phyloP scores from a whole-genome alignment of 2,329 filamentous ascomycete species.

The Pseudomassariella vexata region DNA sequence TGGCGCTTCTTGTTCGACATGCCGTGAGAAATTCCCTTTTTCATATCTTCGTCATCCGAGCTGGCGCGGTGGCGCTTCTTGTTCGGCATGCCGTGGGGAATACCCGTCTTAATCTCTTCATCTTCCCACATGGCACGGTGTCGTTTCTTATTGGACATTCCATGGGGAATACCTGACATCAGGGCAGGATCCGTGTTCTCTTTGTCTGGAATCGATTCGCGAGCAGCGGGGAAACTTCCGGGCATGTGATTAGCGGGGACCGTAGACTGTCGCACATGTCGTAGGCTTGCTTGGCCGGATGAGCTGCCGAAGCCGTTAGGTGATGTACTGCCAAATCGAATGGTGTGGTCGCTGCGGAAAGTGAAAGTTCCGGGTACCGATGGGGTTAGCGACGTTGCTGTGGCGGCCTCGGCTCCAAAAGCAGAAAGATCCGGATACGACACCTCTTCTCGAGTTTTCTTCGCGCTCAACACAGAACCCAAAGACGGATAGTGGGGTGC shows the following conservation, averaged over 20 bases:
- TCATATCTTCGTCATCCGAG: conserved; percentile 52
- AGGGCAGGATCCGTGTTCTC: conserved; percentile 31
- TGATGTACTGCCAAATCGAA: conserved; percentile 46
- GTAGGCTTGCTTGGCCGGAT: conserved; percentile 54
- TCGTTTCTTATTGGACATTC: conserved; percentile 62
- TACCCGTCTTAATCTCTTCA: conserved; percentile 26
- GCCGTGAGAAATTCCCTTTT: conserved; percentile 55
- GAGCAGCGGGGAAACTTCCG: conserved; percentile 43
- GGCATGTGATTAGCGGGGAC: conserved; percentile 42
- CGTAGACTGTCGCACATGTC: conserved; percentile 51
- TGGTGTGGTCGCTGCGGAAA: conserved; percentile 62
- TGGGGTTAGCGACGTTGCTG: conserved; percentile 17
- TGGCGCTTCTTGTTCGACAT: conserved; percentile 61
- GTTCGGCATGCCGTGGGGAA: conserved; percentile 57
- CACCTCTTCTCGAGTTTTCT: conserved; percentile 28
- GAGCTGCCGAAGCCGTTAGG: conserved; percentile 49
- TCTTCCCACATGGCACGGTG: conserved; percentile 47
- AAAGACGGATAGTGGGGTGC: conserved; percentile 28
- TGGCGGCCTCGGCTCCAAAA: conserved; percentile 14
- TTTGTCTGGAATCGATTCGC: conserved; percentile 28
- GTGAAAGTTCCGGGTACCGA: conserved; percentile 55
- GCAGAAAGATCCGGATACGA: conserved; percentile 49
- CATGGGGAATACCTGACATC: conserved; percentile 46
- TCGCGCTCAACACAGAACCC: conserved; percentile 21
- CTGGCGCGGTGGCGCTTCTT: conserved; percentile 60